Evolutionary conservation across 352 stramenopile species (phyloP).

Genomic region (Phytopythium sindhum): DNA sequence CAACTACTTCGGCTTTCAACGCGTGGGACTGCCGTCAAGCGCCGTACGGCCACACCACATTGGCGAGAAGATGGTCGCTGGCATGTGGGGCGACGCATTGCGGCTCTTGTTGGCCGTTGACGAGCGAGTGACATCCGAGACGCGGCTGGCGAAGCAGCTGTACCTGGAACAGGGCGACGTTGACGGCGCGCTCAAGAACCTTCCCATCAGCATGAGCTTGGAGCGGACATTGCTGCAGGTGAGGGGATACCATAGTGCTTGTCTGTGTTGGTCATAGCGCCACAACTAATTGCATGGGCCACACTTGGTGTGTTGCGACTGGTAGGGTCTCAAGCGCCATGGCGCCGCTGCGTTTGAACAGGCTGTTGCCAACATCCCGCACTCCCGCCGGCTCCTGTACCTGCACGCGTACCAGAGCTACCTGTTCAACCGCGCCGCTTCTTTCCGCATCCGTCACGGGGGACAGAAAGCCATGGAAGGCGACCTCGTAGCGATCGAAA

Average conservation of each 20-base stretch:
- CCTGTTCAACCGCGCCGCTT: conserved; percentile 67
- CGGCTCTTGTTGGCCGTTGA: conserved; percentile 41
- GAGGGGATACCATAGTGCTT: neutral
- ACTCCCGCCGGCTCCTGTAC: conserved; percentile 64
- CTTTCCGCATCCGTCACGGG: conserved; percentile 36
- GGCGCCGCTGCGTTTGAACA: conserved; percentile 48
- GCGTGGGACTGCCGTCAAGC: conserved; percentile 46
- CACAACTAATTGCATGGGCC: neutral
- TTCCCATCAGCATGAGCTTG: conserved; percentile 37
- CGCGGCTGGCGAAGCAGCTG: conserved; percentile 32
- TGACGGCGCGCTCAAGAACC: conserved; percentile 49
- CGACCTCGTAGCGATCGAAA: conserved; percentile 40
- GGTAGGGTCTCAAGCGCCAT: conserved; percentile 52
- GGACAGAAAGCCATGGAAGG: conserved; percentile 43
- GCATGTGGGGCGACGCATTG: conserved; percentile 54
- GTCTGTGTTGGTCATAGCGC: neutral
- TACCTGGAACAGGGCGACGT: conserved; percentile 47
- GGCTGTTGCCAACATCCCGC: conserved; percentile 46
- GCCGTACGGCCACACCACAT: conserved; percentile 64
- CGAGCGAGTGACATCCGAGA: conserved; percentile 30
- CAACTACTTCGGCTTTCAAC: conserved; percentile 87
- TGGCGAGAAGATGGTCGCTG: conserved; percentile 58
- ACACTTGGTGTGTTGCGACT: neutral
- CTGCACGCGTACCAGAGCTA: conserved; percentile 79
- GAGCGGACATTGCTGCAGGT: conserved; percentile 64